phyloP scores from a whole-genome alignment of 2,329 filamentous ascomycete genomes.

The Xylariaceae sp. region DNA sequence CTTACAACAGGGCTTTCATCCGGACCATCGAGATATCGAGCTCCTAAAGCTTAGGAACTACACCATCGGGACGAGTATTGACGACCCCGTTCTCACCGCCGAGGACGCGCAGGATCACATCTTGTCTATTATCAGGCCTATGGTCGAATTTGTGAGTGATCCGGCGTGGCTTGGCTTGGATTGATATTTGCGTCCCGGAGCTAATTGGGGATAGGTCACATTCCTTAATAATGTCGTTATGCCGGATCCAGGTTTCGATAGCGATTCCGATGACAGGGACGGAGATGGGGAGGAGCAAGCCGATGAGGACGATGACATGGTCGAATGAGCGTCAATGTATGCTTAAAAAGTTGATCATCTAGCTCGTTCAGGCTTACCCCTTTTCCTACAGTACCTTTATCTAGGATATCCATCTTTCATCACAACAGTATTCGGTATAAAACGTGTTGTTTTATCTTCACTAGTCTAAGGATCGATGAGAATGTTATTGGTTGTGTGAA shows the following conservation, averaged over 20 bases:
- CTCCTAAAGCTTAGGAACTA: conserved; percentile 81
- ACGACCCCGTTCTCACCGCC: conserved; percentile 66
- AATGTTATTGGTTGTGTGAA: neutral
- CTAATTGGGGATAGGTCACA: conserved; percentile 54
- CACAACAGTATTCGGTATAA: neutral
- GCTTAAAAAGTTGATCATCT: neutral
- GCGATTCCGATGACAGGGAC: conserved; percentile 44
- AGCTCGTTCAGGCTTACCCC: too few species aligned
- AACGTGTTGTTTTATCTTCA: neutral
- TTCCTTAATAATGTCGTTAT: conserved; percentile 75
- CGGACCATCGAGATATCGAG: conserved; percentile 76
- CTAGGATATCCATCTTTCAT: too few species aligned
- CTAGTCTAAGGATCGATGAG: neutral
- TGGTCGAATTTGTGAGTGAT: conserved; percentile 78
- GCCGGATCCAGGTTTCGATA: conserved; percentile 61
- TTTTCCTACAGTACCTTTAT: too few species aligned
- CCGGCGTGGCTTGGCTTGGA: conserved; percentile 24
- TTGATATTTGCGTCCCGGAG: neutral
- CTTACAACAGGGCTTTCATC: conserved; percentile 71
- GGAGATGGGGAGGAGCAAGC: conserved; percentile 38
- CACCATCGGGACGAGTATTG: conserved; percentile 68
- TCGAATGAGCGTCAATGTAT: conserved; percentile 12
- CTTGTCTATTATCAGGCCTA: conserved; percentile 62
- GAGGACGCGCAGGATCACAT: conserved; percentile 67
- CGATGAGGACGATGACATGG: conserved; percentile 16